Conservation (phyloP, 306 rosid genomes). For the Dalbergia cochinchinensis region DNA sequence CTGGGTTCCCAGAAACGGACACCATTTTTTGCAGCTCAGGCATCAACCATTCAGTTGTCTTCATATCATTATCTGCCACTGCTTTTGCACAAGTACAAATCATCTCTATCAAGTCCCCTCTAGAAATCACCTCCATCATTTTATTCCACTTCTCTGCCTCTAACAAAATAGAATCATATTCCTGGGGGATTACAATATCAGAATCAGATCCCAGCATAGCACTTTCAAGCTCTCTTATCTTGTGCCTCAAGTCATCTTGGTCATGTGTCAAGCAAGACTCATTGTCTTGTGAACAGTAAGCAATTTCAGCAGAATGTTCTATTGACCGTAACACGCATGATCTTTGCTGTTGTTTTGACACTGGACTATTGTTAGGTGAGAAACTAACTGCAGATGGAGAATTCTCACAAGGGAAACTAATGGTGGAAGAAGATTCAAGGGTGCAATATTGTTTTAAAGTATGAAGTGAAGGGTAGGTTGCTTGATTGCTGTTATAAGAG, state of each 20-base stretch:
- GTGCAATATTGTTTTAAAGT: conserved; percentile 55
- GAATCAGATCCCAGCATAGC: conserved; percentile 80
- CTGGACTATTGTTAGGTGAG: conserved; percentile 66
- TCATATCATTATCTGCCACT: conserved; percentile 62
- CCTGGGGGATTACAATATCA: conserved; percentile 41
- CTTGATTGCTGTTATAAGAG: conserved; percentile 54
- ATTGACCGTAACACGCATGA: conserved; percentile 42
- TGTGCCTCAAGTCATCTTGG: conserved; percentile 70
- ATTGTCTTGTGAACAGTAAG: conserved; percentile 58
- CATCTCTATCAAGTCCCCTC: conserved; percentile 75
- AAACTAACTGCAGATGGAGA: conserved; percentile 65
- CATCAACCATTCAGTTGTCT: conserved; percentile 71
- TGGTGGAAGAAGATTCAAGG: conserved; percentile 65
- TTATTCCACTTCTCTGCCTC: conserved; percentile 67
- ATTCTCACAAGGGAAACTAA: conserved; percentile 51
- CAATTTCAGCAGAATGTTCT: conserved; percentile 56
- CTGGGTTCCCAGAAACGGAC: conserved; percentile 79
- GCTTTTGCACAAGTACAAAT: conserved; percentile 85
- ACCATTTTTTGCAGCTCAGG: conserved; percentile 77
- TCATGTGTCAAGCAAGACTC: conserved; percentile 66
- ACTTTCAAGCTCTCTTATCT: conserved; percentile 83
- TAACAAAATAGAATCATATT: conserved; percentile 40
- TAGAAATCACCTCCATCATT: conserved; percentile 64
- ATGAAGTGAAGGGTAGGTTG: conserved; percentile 55
- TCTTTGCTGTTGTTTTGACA: conserved; percentile 62